Conservation (phyloP, 2,329 filamentous ascomycete species). For the Fusarium nodosum region DNA sequence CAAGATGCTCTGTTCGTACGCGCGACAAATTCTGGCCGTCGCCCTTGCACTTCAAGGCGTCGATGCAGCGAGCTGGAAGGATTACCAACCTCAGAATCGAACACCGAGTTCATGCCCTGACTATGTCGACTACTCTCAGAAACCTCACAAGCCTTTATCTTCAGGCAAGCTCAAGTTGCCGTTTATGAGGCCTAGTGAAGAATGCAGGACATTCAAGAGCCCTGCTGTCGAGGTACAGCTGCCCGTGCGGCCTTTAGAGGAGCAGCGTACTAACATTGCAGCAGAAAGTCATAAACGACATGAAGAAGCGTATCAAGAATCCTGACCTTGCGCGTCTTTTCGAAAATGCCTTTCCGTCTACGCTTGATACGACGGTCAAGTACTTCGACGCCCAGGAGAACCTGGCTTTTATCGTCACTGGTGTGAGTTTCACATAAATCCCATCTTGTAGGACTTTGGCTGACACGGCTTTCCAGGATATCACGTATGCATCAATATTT, state of each 20-base stretch:
- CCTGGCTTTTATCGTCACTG: conserved; percentile 26
- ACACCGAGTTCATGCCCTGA: conserved; percentile 23
- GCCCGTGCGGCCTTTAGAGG: too few relatives aligned
- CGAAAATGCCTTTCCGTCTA: conserved; percentile 31
- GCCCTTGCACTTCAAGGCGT: not conserved
- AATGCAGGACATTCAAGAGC: conserved; percentile 35
- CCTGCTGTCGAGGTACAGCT: conserved; percentile 12
- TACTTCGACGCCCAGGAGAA: conserved; percentile 24
- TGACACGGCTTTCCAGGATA: conserved; percentile 4
- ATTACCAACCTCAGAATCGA: conserved; percentile 24
- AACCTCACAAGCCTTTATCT: conserved; percentile 7
- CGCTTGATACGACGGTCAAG: conserved; percentile 28
- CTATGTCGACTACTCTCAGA: conserved; percentile 24
- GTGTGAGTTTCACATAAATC: conserved; percentile 2
- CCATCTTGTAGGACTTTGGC: too few relatives aligned
- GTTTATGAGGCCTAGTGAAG: conserved; percentile 26
- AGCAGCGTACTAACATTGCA: not conserved
- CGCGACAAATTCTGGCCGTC: not conserved
- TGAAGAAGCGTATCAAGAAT: conserved; percentile 29
- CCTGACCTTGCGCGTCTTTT: conserved; percentile 29
- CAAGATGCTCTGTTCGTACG: not conserved
- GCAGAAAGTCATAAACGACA: conserved; percentile 29
- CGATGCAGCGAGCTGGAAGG: conserved; percentile 15
- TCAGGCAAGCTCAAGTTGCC: conserved; percentile 23
- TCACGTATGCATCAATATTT: conserved; percentile 4